phyloP scores from a whole-genome alignment of 768 basidiomycete genomes.

The Guyanaporus albipodus region DNA sequence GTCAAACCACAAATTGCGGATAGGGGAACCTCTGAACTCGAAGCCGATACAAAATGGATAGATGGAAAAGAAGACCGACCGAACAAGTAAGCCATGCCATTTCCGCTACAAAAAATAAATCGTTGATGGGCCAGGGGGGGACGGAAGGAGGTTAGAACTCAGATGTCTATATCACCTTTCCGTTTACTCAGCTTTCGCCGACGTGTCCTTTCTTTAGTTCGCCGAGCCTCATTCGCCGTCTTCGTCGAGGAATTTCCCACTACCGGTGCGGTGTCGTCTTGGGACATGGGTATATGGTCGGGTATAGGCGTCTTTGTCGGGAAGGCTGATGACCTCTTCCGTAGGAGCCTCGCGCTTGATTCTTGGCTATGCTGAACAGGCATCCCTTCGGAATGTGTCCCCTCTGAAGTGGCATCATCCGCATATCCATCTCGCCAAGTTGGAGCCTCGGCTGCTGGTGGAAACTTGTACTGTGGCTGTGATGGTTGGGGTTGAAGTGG shows the following conservation, averaged over 20 bases:
- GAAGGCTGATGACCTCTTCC: slow-evolving; percentile 24
- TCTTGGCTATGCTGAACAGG: slow-evolving; percentile 11
- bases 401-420: slow-evolving; percentile 4
- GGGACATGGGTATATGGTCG: slow-evolving; percentile 15
- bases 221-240: slow-evolving; percentile 14
- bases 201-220: slow-evolving; percentile 23
- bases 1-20: slow-evolving; percentile 11
- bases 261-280: slow-evolving; percentile 7
- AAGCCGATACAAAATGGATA: slow-evolving; percentile 5
- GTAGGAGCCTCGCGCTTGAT: slow-evolving; percentile 18
- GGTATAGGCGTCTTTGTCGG: slow-evolving; percentile 27
- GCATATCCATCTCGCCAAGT: slow-evolving; percentile 4
- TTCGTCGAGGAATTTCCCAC: slow-evolving; percentile 8
- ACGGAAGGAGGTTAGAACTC: slow-evolving; percentile 14
- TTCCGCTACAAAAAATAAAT: slow-evolving; percentile 14
- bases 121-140: slow-evolving; percentile 12
- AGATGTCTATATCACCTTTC: slow-evolving; percentile 25
- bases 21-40: slow-evolving; percentile 5
- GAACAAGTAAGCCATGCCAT: slow-evolving; percentile 17
- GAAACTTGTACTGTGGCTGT: slow-evolving; percentile 14
- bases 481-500: slow-evolving; percentile 46
- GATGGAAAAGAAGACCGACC: slow-evolving; percentile 19
- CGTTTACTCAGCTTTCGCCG: slow-evolving; percentile 35
- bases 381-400: slow-evolving; percentile 3
- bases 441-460: not conserved